Base-by-base conservation (phyloP, 495 filamentous ascomycete species). In the Margaritispora aquatica region DNA sequence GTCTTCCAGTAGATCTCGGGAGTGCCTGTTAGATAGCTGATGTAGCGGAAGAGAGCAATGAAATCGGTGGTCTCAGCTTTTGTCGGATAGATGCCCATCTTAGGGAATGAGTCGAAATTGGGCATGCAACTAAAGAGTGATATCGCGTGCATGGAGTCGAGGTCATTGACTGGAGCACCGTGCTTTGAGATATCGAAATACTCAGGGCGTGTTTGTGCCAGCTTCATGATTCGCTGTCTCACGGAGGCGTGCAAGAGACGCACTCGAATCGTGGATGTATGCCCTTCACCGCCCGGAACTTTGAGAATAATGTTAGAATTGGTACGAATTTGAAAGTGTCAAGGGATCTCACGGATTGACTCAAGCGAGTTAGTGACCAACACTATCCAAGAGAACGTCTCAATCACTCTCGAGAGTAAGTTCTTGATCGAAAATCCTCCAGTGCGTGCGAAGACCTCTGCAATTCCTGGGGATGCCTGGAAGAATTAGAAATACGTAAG, bases 381-480 rank as follows among this genome's bases (percentile, higher is more conserved):
- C 2, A 88, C 73, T 10, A 88, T 74, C 70, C 88, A 83, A 65
- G 90, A 86, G 8, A 81, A 83, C 1, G 88, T 90, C 68, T 90
- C 86, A 36, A 88, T 83, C 26, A 92, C 71, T 34, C 89, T 74
- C 15, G 82, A 80, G 24, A 83, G 78, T 2, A 88, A 84, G 11
- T 86, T 80, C 59, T 84, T 79, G 0, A 77, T 78, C 2, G 81
- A 78, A 70, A 94, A 94, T 0, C 89, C 89, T 17, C 89, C 88
- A 17, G 89, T 94, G n/a, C 88, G 77, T 21, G 84, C 74, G 2
- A 92, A 76, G 0, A 87, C 89, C 65, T 92, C 87, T 26, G 88
- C 87, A 3, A 90, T 79, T 4, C 86, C 75, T 0, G 70, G 74
- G 17, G 78, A 74, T 7, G 77, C 81, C 76, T 86, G 76, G 1